Conservation (phyloP, 768 basidiomycete species). For the Russula ochroleuca region DNA sequence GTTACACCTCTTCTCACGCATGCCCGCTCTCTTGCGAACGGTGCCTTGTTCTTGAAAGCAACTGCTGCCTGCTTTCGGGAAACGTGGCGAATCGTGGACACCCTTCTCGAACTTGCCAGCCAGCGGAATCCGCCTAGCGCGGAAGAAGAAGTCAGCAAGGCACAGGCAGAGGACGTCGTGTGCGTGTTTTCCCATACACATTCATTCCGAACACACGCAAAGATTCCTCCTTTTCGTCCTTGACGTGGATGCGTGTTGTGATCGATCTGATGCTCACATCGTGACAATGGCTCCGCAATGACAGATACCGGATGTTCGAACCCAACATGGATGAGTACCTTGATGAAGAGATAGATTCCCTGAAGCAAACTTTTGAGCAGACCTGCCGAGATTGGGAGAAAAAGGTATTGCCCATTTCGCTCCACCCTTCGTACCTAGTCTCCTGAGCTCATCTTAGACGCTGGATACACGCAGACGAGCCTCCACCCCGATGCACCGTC, state of each 20-base stretch:
- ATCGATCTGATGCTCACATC: slow-evolving; percentile 5
- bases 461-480: slow-evolving; percentile 34
- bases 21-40: slow-evolving; percentile 69
- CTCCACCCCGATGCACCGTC: slow-evolving; percentile 14
- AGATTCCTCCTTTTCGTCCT: slow-evolving; percentile 1
- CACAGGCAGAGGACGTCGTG: slow-evolving; percentile 78
- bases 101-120: slow-evolving; percentile 54
- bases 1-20: slow-evolving; percentile 69
- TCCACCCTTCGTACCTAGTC: slow-evolving; percentile 43
- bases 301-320: slow-evolving; percentile 92
- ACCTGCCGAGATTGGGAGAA: slow-evolving; percentile 81
- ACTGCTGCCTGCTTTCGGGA: slow-evolving; percentile 88
- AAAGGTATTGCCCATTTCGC: slow-evolving; percentile 45
- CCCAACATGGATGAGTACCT: slow-evolving; percentile 97
- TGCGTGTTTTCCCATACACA: slow-evolving; percentile 38
- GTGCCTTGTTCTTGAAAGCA: slow-evolving; percentile 67
- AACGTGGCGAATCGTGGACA: slow-evolving; percentile 80
- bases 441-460: slow-evolving; percentile 59
- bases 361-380: slow-evolving; percentile 66
- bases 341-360: slow-evolving; percentile 83
- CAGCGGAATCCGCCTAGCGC: slow-evolving; percentile 20
- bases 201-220: neutral
- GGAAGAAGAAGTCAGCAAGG: slow-evolving; percentile 42
- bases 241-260: slow-evolving; percentile 10
- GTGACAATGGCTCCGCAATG: slow-evolving; percentile 10